These are phyloP conservation scores for Colletotrichum ledebouriae DNA, from an alignment of 2,329 filamentous ascomycete species.

Conservation along the genomic window DNA sequence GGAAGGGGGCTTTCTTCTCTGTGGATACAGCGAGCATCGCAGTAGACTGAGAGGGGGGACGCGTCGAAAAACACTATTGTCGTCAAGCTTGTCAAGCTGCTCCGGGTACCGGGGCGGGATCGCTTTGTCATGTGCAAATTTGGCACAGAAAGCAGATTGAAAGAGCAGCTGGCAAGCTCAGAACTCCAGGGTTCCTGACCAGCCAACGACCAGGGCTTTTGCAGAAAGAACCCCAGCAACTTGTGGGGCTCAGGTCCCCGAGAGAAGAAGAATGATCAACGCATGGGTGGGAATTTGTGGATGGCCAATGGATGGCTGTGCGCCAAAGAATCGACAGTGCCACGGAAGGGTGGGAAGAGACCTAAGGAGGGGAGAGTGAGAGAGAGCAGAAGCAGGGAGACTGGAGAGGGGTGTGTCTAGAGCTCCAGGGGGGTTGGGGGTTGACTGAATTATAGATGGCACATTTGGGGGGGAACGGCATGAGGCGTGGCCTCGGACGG, in stretches of 20 bases:
- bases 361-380: background rate
- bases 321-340: conserved; percentile 12
- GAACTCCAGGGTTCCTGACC: background rate
- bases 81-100: conserved; percentile 14
- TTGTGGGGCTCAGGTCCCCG: conserved; percentile 22
- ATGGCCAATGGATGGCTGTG: conserved; percentile 12
- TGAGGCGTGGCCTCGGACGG: no score
- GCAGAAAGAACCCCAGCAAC: conserved; percentile 15
- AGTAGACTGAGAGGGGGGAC: background rate
- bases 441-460: background rate
- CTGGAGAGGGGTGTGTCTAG: background rate
- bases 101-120: conserved; percentile 6
- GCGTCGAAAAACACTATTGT: background rate
- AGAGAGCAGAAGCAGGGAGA: background rate
- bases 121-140: conserved; percentile 8
- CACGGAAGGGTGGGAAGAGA: background rate
- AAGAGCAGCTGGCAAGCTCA: conserved; percentile 3
- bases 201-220: conserved; percentile 2
- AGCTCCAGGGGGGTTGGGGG: background rate
- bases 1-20: background rate
- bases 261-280: conserved; percentile 38
- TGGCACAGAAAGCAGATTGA: conserved; percentile 1
- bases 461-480: no score
- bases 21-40: no score
- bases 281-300: conserved; percentile 28